phyloP scores from a whole-genome alignment of 805 yeast genomes.

The Lachancea dasiensis region DNA sequence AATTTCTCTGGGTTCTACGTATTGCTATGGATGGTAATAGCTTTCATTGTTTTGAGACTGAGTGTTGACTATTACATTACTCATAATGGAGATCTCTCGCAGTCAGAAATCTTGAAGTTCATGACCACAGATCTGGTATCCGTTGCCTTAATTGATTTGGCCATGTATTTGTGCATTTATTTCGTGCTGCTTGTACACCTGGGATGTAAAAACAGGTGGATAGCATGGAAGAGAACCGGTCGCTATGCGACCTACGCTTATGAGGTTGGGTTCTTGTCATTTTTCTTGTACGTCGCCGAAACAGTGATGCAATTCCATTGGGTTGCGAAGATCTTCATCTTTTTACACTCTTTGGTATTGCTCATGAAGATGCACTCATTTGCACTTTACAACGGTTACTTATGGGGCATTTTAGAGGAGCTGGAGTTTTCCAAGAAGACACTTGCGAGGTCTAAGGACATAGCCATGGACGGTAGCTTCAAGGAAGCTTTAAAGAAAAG shows the following conservation, averaged over 20 bases:
- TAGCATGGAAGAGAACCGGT: slow-evolving; percentile 64
- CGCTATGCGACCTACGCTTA: slow-evolving; percentile 52
- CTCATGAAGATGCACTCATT: slow-evolving; percentile 95
- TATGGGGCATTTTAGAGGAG: slow-evolving; percentile 61
- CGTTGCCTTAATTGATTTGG: slow-evolving; percentile 68
- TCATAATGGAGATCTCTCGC: slow-evolving; percentile 34
- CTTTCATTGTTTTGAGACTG: slow-evolving; percentile 47
- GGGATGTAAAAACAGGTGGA: slow-evolving; percentile 37
- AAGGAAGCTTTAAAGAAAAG: slow-evolving; percentile 40
- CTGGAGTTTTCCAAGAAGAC: slow-evolving; percentile 43
- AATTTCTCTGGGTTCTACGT: slow-evolving; percentile 75
- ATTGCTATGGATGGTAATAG: slow-evolving; percentile 67
- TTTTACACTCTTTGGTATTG: slow-evolving; percentile 78
- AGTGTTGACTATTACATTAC: slow-evolving; percentile 47
- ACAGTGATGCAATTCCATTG: slow-evolving; percentile 55
- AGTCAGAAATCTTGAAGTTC: slow-evolving; percentile 50
- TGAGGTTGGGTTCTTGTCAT: slow-evolving; percentile 48
- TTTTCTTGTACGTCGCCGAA: slow-evolving; percentile 54
- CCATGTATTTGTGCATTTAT: slow-evolving; percentile 67
- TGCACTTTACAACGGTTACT: slow-evolving; percentile 85
- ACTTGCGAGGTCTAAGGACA: slow-evolving; percentile 36
- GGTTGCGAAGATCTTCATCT: slow-evolving; percentile 83
- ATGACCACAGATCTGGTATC: slow-evolving; percentile 56
- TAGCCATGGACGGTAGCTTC: slow-evolving; percentile 24
- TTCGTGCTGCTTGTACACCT: slow-evolving; percentile 54